Conservation (phyloP, 164 flowering plant species). For the Annona squamosa region DNA sequence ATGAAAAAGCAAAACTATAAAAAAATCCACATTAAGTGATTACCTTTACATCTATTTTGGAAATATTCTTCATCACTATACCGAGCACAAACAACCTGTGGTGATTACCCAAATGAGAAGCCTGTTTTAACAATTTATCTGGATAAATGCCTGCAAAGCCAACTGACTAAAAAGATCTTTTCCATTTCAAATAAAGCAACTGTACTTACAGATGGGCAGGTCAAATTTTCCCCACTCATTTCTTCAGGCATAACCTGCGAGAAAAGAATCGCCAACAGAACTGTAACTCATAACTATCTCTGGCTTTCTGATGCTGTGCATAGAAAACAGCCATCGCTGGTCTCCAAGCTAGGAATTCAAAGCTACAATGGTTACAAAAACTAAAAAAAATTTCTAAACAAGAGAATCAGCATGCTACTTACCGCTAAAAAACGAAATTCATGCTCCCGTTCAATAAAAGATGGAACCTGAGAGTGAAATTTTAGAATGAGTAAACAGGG, state of each 20-base stretch:
- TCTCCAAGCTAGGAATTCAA: neutral
- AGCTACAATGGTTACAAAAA: neutral
- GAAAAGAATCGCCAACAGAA: neutral
- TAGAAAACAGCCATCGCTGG: too few relatives aligned
- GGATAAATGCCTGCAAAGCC: neutral
- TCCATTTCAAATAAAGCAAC: neutral
- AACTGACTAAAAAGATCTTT: neutral
- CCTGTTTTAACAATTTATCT: neutral
- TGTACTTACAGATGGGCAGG: conserved; percentile 49
- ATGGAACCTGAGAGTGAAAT: conserved; percentile 48
- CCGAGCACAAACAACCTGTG: conserved; percentile 84
- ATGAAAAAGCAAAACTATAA: neutral
- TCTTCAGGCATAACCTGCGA: conserved; percentile 65
- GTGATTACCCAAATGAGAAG: neutral
- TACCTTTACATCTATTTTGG: conserved; percentile 74
- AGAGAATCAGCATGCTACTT: conserved; percentile 21
- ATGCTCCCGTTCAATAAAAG: conserved; percentile 74
- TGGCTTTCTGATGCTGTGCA: too few relatives aligned
- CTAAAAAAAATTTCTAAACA: too few relatives aligned
- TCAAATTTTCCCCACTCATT: conserved; percentile 49
- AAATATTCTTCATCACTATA: conserved; percentile 86
- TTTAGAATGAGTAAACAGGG: neutral
- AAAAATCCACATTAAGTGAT: neutral
- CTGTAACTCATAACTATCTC: neutral
- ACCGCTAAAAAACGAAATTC: conserved; percentile 93